Conservation (phyloP, 805 yeast species). For the Millerozyma acaciae region DNA sequence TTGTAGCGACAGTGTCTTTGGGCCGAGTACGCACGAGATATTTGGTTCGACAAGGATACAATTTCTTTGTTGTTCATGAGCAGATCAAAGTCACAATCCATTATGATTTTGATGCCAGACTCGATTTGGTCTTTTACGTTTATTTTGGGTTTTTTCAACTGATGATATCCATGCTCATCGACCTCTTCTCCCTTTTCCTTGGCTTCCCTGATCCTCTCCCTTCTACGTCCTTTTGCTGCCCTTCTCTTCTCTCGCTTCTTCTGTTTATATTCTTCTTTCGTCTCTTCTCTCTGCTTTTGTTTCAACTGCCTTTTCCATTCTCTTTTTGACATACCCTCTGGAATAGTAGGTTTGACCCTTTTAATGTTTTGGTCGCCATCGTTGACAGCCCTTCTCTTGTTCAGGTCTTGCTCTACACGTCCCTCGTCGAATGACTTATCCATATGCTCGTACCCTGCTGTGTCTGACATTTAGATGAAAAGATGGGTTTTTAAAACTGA, state of each 20-base stretch:
- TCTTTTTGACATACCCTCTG: constrained; percentile 83
- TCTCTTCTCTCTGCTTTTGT: constrained; percentile 55
- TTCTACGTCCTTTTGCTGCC: constrained; percentile 26
- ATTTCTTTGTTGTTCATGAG: constrained; percentile 74
- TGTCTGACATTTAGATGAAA: no score
- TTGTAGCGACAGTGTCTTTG: constrained; percentile 58
- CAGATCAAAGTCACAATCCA: constrained; percentile 91
- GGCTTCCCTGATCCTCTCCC: constrained; percentile 11
- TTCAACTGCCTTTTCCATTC: constrained; percentile 77
- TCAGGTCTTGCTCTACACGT: no score
- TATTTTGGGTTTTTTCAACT: constrained; percentile 16
- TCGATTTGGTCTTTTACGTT: constrained; percentile 44
- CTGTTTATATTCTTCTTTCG: constrained; percentile 56
- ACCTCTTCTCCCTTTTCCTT: constrained; percentile 11
- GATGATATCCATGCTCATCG: constrained; percentile 31
- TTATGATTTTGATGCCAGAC: constrained; percentile 52
- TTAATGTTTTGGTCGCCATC: constrained; percentile 4
- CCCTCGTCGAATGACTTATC: no score
- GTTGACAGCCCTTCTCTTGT: no score
- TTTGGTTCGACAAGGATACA: constrained; percentile 71
- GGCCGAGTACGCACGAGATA: constrained; percentile 77
- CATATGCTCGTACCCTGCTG: no score
- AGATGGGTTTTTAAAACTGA: no score
- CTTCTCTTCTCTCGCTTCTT: constrained; percentile 54
- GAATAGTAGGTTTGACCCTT: constrained; percentile 30